Evolutionary conservation across 441 rosid genomes (phyloP).

Genomic region (Sinapis alba): DNA sequence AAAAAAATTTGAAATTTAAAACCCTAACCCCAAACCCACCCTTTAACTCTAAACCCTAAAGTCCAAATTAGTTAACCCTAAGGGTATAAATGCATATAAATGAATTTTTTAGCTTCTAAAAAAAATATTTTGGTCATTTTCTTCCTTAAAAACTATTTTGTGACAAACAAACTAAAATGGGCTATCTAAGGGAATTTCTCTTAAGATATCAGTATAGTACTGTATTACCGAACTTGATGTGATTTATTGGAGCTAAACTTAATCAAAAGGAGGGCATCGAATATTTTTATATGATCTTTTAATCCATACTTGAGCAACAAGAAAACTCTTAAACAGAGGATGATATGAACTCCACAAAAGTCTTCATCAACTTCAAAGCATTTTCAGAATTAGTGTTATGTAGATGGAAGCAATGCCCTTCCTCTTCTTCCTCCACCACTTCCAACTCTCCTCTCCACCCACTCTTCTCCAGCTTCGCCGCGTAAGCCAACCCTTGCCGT

Average conservation of each 20-base stretch:
- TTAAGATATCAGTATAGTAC: too few relatives aligned
- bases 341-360: constrained; percentile 32
- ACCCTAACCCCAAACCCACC: too few relatives aligned
- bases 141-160: too few relatives aligned
- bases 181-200: too few relatives aligned
- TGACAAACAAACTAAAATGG: too few relatives aligned
- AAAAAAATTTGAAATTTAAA: too few relatives aligned
- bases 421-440: constrained; percentile 41
- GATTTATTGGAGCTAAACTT: neutral
- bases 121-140: too few relatives aligned
- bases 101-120: too few relatives aligned
- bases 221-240: neutral
- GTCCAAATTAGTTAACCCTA: too few relatives aligned
- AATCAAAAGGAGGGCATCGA: neutral
- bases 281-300: neutral
- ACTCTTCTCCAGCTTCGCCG: constrained; percentile 38
- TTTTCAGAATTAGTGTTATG: constrained; percentile 21
- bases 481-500: constrained; percentile 41
- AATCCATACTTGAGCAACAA: constrained; percentile 7
- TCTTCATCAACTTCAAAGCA: constrained; percentile 36
- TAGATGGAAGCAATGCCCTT: constrained; percentile 49
- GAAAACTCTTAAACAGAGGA: neutral
- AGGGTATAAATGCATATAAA: too few relatives aligned
- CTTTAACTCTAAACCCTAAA: too few relatives aligned
- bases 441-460: constrained; percentile 49